These are phyloP conservation scores for Phytopythium cucurbitacearum DNA, from an alignment of 352 stramenopile genomes.

Conservation along the genomic window DNA sequence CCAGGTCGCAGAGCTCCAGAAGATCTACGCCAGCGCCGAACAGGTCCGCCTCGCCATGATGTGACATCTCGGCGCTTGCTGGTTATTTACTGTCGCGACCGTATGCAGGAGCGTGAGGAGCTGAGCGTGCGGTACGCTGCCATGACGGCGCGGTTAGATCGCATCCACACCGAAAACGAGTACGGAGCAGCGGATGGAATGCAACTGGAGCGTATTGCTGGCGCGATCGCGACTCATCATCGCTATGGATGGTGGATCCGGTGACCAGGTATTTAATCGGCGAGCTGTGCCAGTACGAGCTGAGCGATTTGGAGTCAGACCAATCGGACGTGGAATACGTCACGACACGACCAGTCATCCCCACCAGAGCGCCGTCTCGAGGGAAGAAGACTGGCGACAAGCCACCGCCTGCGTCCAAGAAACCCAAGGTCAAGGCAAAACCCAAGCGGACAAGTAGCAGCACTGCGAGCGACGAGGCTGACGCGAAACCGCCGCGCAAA, in stretches of 20 bases:
- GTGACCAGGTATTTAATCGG: constrained; percentile 29
- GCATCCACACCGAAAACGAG: constrained; percentile 31
- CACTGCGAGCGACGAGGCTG: not conserved
- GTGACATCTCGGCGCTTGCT: too few relatives aligned
- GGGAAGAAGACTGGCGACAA: not conserved
- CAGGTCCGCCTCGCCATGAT: not conserved
- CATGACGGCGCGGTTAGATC: constrained; percentile 13
- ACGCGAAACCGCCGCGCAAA: constrained; percentile 8
- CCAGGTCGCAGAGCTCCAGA: constrained; percentile 5
- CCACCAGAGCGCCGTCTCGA: not conserved
- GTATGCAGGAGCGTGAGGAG: constrained; percentile 15
- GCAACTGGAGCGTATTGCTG: too few relatives aligned
- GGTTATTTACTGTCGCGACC: too few relatives aligned
- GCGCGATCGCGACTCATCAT: not conserved
- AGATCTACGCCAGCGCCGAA: constrained; percentile 3
- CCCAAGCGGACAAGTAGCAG: not conserved
- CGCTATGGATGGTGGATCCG: not conserved
- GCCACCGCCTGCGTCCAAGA: not conserved
- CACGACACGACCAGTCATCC: not conserved
- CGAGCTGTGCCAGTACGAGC: constrained; percentile 30
- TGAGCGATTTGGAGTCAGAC: constrained; percentile 46
- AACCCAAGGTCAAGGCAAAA: constrained; percentile 5
- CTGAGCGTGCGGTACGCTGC: constrained; percentile 11
- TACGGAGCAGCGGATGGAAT: constrained; percentile 5
- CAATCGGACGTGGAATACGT: constrained; percentile 30